Evolutionary conservation across 2,329 filamentous ascomycete species (phyloP).

Genomic region (Dactylellina drechsleri): DNA sequence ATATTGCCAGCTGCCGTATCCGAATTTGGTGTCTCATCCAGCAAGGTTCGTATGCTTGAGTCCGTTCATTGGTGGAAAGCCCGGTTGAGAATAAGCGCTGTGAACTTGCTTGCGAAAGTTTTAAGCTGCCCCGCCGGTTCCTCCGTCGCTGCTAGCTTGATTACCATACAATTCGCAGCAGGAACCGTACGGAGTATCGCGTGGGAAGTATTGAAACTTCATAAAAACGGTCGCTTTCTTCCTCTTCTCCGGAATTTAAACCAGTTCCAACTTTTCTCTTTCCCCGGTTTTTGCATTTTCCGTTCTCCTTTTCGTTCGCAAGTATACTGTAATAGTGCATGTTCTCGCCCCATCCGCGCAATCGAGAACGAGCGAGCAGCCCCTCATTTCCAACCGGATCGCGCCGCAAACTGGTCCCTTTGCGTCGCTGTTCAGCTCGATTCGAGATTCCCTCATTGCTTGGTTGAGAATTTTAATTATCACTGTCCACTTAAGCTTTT

Average conservation of each 20-base stretch:
- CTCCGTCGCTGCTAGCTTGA: neutral
- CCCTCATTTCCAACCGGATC: constrained; percentile 10
- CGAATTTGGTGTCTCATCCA: constrained; percentile 9
- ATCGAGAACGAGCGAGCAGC: neutral
- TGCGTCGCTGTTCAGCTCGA: constrained; percentile 1
- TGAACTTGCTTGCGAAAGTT: too few species aligned
- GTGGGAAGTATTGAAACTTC: too few species aligned
- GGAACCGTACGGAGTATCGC: too few species aligned
- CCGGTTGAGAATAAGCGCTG: too few species aligned
- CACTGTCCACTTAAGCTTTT: constrained; percentile 14
- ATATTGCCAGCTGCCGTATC: constrained; percentile 6
- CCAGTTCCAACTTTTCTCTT: constrained; percentile 1
- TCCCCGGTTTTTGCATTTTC: neutral
- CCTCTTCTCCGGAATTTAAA: neutral
- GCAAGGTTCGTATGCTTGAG: constrained; percentile 30
- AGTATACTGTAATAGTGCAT: neutral
- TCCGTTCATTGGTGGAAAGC: constrained; percentile 1
- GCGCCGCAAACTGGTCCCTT: constrained; percentile 9
- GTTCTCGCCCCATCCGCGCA: constrained; percentile 5
- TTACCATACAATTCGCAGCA: too few species aligned
- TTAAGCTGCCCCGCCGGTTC: constrained; percentile 8
- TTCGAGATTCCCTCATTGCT: neutral
- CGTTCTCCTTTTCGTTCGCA: too few species aligned
- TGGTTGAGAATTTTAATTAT: too few species aligned
- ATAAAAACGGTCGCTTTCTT: too few species aligned